Evolutionary conservation across 1,284 basidiomycete genomes (phyloP).

Genomic region (Apiotrichum mycotoxinovorans): DNA sequence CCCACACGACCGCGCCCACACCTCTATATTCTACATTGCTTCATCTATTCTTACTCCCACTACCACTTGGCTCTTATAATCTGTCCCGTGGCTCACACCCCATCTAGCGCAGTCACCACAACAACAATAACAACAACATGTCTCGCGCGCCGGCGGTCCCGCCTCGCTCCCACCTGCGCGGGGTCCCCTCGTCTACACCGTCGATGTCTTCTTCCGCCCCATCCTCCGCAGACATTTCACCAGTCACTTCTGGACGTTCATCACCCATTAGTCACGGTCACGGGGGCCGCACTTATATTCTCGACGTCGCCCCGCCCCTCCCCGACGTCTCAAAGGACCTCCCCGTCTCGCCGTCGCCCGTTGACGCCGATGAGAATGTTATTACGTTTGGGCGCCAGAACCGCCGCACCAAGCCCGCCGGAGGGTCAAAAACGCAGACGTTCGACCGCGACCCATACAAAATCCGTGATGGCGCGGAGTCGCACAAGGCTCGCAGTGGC

Average conservation of each 20-base stretch:
- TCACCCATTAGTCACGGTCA: background rate
- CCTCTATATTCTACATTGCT: too few relatives aligned
- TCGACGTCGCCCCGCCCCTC: conserved; percentile 13
- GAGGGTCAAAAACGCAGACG: background rate
- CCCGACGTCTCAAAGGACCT: background rate
- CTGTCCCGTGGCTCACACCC: background rate
- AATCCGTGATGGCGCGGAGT: conserved; percentile 15
- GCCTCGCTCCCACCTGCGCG: conserved; percentile 16
- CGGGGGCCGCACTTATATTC: conserved; percentile 7
- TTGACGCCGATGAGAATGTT: background rate
- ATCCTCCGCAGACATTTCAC: background rate
- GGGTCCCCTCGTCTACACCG: background rate
- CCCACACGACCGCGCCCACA: too few relatives aligned
- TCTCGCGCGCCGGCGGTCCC: conserved; percentile 11
- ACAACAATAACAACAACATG: background rate
- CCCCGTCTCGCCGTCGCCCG: background rate
- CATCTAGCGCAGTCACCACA: background rate
- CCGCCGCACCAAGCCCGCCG: background rate
- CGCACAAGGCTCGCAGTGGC: conserved; percentile 14
- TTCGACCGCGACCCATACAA: conserved; percentile 18
- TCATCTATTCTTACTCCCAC: too few relatives aligned
- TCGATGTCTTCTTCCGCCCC: conserved; percentile 2
- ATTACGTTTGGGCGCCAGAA: background rate
- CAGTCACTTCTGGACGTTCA: background rate
- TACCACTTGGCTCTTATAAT: too few relatives aligned